Conservation (phyloP, 192 early-diverging fungal genomes). For the Linnemannia hyalina region DNA sequence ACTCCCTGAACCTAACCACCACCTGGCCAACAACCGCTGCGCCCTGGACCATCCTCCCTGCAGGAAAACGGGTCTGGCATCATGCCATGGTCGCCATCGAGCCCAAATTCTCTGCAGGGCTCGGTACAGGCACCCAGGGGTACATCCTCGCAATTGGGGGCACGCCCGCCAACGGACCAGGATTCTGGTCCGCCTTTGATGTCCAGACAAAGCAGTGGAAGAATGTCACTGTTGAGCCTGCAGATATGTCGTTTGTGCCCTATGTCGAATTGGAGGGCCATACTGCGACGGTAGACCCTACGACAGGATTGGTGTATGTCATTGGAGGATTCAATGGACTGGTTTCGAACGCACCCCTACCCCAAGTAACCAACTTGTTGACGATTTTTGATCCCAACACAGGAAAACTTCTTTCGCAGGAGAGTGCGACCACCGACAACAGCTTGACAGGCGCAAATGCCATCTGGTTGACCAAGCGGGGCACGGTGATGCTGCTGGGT, state of each 20-base stretch:
- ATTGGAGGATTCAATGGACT: constrained; percentile 27
- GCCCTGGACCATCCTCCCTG: neutral
- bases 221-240: neutral
- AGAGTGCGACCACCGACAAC: neutral
- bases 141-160: constrained; percentile 22
- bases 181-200: constrained; percentile 19
- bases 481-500: constrained; percentile 30
- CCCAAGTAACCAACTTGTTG: neutral
- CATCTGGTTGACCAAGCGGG: constrained; percentile 30
- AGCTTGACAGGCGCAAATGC: constrained; percentile 28
- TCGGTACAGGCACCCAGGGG: constrained; percentile 18
- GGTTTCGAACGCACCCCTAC: neutral
- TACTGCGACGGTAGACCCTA: constrained; percentile 14
- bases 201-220: constrained; percentile 13
- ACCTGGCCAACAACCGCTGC: constrained; percentile 17
- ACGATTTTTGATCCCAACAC: constrained; percentile 24
- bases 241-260: neutral
- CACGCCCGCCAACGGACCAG: neutral
- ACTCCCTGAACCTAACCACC: constrained; percentile 16
- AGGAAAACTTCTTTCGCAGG: neutral
- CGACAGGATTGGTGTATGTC: constrained; percentile 31
- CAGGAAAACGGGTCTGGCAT: constrained; percentile 17
- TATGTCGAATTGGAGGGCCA: constrained; percentile 33
- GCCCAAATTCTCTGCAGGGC: constrained; percentile 5
- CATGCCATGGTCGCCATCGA: constrained; percentile 19